Evolutionary conservation across 192 early-diverging fungal genomes (phyloP), one percentile per base, ranked within the genome.

Genomic region (Rhizophagus clarus): DNA sequence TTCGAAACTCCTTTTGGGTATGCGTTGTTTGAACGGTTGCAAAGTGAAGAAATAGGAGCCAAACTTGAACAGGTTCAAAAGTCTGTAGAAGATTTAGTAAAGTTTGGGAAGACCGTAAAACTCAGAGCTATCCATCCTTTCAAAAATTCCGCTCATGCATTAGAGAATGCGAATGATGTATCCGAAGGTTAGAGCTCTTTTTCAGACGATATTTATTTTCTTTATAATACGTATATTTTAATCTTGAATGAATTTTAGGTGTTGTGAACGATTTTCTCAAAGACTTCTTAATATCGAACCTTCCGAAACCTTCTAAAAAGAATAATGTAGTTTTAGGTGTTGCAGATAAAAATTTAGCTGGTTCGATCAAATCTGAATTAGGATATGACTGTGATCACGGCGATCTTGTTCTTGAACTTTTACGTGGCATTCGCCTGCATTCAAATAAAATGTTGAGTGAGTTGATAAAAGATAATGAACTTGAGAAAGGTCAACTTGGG

Each of bases 121-220:
- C 90, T 97, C 81, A 96, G 94, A 87, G 96, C 95, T n/a, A 98
- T 99, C 84, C 89, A 88, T 60, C 97, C 98, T 66, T 99, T 99
- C 91, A 97, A 96, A 86, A 94, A 88, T 84, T 96, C 98, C 47
- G 96, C 94, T 40, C 93, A 99, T 86, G 98, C 98, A 79, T 88
- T 99, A 45, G 97, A 98, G 85, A 99, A 99, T 88, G 94, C 95
- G 75, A 99, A 96, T 88, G 96, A 98, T 83, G 92, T 99, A 28
- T 97, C 97, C 73, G 98, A 99, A 92, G 98, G 96, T 95, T 84
- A 37, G 77, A 29, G 3, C 37, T 77, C 6, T 10, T 26, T 26
- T 40, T 40, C 8, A 34, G 20, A 20, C 11, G 17, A n/a, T 8
- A 31, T 9, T 72, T 12, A 72, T n/a, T 49, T 22, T 7, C 37